A percentile compares a stretch with the other conserved stretches of the same genome.
Conservation (phyloP, 176 grass and related monocot species). For the Cenchrus purpureus region DNA sequence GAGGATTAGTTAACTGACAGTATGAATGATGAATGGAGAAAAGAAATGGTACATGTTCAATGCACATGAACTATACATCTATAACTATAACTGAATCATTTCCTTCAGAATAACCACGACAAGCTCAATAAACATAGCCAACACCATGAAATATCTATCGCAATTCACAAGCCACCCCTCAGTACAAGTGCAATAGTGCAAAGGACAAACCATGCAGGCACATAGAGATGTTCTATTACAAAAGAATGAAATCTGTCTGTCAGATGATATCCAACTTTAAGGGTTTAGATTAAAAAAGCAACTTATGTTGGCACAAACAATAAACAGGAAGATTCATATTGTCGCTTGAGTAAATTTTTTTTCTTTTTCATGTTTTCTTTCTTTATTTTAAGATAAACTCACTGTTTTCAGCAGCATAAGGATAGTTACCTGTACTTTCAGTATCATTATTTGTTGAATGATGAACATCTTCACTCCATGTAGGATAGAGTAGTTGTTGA, state of each 20-base stretch:
- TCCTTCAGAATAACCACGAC: background rate
- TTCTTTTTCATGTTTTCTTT: background rate
- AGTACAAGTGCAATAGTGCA: background rate
- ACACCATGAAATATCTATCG: background rate
- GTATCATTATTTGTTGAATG: constrained; percentile 47
- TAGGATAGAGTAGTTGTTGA: constrained; percentile 95
- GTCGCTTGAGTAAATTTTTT: background rate
- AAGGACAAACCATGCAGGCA: background rate
- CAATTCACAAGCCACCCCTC: background rate
- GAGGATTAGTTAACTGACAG: background rate
- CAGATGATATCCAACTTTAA: background rate
- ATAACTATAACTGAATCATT: background rate
- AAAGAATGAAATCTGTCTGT: background rate
- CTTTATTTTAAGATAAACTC: background rate
- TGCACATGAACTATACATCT: background rate
- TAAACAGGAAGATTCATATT: background rate
- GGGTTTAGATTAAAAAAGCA: background rate
- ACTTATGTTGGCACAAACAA: background rate
- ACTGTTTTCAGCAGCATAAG: constrained; percentile 23
- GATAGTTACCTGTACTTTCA: constrained; percentile 55
- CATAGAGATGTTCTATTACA: too few relatives aligned
- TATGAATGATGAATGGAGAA: background rate
- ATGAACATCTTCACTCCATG: constrained; percentile 70
- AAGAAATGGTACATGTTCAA: background rate
- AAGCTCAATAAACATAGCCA: background rate